Evolutionary conservation across 768 basidiomycete species (phyloP), one percentile per base, ranked within the genome.

Genomic region (Mycena venus): DNA sequence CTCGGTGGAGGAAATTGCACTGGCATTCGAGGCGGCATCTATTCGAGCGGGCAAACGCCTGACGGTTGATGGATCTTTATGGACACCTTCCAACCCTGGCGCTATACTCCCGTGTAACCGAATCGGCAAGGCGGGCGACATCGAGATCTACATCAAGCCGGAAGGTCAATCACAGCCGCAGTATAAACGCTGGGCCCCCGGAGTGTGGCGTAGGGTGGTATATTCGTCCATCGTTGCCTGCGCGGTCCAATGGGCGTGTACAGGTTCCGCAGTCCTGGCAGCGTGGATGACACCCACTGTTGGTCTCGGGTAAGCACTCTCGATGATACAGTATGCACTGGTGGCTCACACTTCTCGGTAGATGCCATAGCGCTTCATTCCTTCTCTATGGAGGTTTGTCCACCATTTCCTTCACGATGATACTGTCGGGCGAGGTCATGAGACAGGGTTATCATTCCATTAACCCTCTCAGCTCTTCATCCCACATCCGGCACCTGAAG

Each of bases 281-380:
- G 60, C 60, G 1, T 62, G 38, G 36, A 42, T 62, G 36, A 62
- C 60, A 14, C 59, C 60, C 40, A 62, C 60, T 19, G 58, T 59
- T 38, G 58, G 58, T 36, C 21, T 59, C 17, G 58, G 58, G 58
- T 36, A 29, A 34, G 58, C 17, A 1, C 0, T 36, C 32, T 59
- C 2, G 9, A 17, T n/a, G 6, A 36, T 59, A 29, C 10, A 7
- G 1, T 25, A 2, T 32, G 1, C 3, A 2, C 42, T 44, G 10
- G 2, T 4, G 36, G 36, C 4, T 44, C 4, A 44, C 1, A 14
- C 9, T 44, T 15, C 42, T 4, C 3, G 3, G 27, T 55, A 59
- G 58, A 59, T 59, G 58, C n/a, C 58, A 59, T 14, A 59, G 58
- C n/a, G 58, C 21, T 38, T 59, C 58, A 34, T 59, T 59, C 34